Evolutionary conservation across 2,329 filamentous ascomycete species (phyloP).

Genomic region (Cadophora luteo-olivacea): DNA sequence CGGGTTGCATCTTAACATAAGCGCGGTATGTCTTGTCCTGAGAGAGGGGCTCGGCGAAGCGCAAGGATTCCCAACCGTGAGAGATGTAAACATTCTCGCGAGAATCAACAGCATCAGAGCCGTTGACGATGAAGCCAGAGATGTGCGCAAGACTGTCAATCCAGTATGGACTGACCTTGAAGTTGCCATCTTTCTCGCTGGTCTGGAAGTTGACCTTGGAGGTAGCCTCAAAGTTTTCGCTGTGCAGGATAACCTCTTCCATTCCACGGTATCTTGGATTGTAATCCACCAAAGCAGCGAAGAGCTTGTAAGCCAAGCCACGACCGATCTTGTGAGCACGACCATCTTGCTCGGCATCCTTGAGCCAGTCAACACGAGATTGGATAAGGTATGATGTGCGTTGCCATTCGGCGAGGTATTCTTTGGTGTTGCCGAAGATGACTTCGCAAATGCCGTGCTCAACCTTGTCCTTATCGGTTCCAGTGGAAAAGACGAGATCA

Average conservation of each 20-base stretch:
- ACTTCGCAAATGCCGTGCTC: conserved; percentile 70
- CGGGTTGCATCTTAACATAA: conserved; percentile 64
- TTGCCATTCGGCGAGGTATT: conserved; percentile 70
- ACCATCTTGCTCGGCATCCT: conserved; percentile 66
- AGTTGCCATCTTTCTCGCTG: conserved; percentile 53
- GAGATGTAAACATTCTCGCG: conserved; percentile 63
- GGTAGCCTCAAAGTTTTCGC: conserved; percentile 49
- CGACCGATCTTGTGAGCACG: conserved; percentile 75
- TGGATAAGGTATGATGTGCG: conserved; percentile 74
- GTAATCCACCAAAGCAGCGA: conserved; percentile 64
- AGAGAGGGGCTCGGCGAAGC: conserved; percentile 55
- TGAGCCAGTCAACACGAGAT: conserved; percentile 62
- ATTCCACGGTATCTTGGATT: conserved; percentile 60
- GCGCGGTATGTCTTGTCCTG: conserved; percentile 57
- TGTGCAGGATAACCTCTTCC: conserved; percentile 60
- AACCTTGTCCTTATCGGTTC: conserved; percentile 62
- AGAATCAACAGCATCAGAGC: conserved; percentile 61
- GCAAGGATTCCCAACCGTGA: conserved; percentile 63
- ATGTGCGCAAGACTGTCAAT: conserved; percentile 65
- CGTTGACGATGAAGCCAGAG: conserved; percentile 67
- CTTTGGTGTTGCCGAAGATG: conserved; percentile 63
- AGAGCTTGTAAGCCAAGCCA: conserved; percentile 79
- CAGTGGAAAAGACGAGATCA: conserved; percentile 63
- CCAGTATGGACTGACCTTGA: conserved; percentile 62
- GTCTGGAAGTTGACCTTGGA: conserved; percentile 51